A percentile compares a stretch with the other conserved stretches of the same genome.
phyloP scores from a whole-genome alignment of 2,329 filamentous ascomycete genomes.

The Ophioceras dolichostomum region DNA sequence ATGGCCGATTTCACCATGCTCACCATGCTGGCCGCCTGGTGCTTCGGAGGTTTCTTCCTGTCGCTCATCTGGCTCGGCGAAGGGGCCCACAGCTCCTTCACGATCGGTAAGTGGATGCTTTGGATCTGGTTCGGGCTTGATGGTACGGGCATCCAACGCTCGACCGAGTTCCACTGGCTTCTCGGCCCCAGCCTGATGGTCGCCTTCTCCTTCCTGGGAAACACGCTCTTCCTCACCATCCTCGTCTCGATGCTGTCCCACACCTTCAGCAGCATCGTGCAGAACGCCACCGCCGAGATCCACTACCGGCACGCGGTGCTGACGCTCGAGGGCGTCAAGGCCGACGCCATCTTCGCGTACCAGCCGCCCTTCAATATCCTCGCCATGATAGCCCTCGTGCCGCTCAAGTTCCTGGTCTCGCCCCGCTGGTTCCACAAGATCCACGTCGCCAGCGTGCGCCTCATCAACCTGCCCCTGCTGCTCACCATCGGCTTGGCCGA shows the following conservation, averaged over 20 bases:
- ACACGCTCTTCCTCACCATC: slow-evolving; percentile 81
- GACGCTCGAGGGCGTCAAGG: slow-evolving; percentile 77
- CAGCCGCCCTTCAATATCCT: slow-evolving; percentile 75
- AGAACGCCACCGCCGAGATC: slow-evolving; percentile 70
- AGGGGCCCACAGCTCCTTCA: slow-evolving; percentile 25
- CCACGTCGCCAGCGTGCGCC: slow-evolving; percentile 63
- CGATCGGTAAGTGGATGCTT: slow-evolving; percentile 64
- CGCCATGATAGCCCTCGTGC: slow-evolving; percentile 61
- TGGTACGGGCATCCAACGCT: slow-evolving; percentile 43
- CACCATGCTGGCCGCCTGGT: slow-evolving; percentile 53
- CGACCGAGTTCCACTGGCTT: slow-evolving; percentile 64
- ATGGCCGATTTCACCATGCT: slow-evolving; percentile 60
- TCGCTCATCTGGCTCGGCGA: slow-evolving; percentile 52
- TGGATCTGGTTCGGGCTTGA: slow-evolving; percentile 74
- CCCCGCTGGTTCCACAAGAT: slow-evolving; percentile 85
- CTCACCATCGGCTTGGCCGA: slow-evolving; percentile 61
- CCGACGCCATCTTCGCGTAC: slow-evolving; percentile 72
- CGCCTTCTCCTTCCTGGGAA: slow-evolving; percentile 73
- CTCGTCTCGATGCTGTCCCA: slow-evolving; percentile 78
- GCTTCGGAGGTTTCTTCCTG: slow-evolving; percentile 59
- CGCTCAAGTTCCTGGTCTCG: slow-evolving; percentile 66
- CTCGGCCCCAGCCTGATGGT: slow-evolving; percentile 72
- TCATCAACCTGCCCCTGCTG: slow-evolving; percentile 64
- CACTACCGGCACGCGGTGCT: slow-evolving; percentile 71
- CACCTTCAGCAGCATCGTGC: slow-evolving; percentile 67